phyloP scores from a whole-genome alignment of 352 stramenopile genomes.

The Phytopythium chamaehyphon region DNA sequence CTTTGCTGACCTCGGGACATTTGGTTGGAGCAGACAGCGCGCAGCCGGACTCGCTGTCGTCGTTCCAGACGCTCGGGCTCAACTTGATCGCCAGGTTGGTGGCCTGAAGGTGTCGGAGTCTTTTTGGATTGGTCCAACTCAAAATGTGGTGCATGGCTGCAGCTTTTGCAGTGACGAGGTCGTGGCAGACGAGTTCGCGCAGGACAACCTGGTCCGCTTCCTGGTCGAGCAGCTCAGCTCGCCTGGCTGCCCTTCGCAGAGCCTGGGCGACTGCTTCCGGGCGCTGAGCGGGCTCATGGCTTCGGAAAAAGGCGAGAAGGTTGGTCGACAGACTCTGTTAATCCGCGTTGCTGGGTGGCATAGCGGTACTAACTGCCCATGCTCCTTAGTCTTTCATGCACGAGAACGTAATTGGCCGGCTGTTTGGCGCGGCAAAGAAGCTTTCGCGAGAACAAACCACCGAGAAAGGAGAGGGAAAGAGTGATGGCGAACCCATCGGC shows the following conservation, averaged over 20 bases:
- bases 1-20: not conserved
- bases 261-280: conserved; percentile 41
- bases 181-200: conserved; percentile 50
- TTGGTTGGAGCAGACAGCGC: conserved; percentile 30
- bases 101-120: no score
- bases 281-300: conserved; percentile 41
- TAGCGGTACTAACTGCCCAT: no score
- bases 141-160: conserved; percentile 6
- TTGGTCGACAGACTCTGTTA: no score
- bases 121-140: not conserved
- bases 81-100: conserved; percentile 79
- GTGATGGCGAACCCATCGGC: not conserved
- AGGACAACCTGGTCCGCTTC: conserved; percentile 58
- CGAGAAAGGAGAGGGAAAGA: not conserved
- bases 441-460: conserved; percentile 16
- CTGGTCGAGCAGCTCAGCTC: conserved; percentile 46
- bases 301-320: conserved; percentile 43
- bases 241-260: conserved; percentile 16
- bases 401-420: conserved; percentile 30
- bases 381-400: conserved; percentile 52
- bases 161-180: conserved; percentile 63
- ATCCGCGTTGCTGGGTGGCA: no score
- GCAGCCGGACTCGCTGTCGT: conserved; percentile 45
- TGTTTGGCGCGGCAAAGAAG: conserved; percentile 53
- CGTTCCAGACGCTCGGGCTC: conserved; percentile 71